Evolutionary conservation across 23 red algal species (phyloP).

Genomic region (Gracilaria domingensis): DNA sequence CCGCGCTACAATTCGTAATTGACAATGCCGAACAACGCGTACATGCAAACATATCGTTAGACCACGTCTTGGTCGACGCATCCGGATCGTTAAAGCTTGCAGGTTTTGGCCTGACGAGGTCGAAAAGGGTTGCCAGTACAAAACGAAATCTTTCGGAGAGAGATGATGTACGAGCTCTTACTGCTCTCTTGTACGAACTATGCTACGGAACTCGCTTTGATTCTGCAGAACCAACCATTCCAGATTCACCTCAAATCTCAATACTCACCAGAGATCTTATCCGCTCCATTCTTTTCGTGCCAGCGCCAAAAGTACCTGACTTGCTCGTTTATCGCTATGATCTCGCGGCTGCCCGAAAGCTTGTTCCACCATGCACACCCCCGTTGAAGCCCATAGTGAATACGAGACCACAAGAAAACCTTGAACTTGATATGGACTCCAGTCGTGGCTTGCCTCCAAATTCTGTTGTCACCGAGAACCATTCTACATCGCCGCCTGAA

Average conservation of each 20-base stretch:
- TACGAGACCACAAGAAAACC: constrained; percentile 33
- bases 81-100: constrained; percentile 9
- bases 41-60: constrained; percentile 51
- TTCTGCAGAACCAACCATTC: constrained; percentile 15
- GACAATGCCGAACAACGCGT: constrained; percentile 19
- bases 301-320: not conserved
- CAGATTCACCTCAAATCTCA: constrained; percentile 33
- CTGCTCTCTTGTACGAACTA: constrained; percentile 52
- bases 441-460: constrained; percentile 6
- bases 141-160: constrained; percentile 51
- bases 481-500: not conserved
- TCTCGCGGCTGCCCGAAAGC: constrained; percentile 70
- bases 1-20: constrained; percentile 37
- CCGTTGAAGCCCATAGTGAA: constrained; percentile 43
- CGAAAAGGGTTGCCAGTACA: constrained; percentile 34
- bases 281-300: constrained; percentile 30
- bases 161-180: constrained; percentile 75
- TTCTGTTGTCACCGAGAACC: not conserved
- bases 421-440: constrained; percentile 48
- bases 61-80: constrained; percentile 47
- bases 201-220: constrained; percentile 37
- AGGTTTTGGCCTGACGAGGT: constrained; percentile 42
- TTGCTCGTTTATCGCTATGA: constrained; percentile 69
- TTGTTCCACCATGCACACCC: constrained; percentile 60
- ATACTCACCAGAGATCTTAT: constrained; percentile 21